phyloP scores from a whole-genome alignment of 176 grass and related monocot genomes.

The Eleusine coracana region DNA sequence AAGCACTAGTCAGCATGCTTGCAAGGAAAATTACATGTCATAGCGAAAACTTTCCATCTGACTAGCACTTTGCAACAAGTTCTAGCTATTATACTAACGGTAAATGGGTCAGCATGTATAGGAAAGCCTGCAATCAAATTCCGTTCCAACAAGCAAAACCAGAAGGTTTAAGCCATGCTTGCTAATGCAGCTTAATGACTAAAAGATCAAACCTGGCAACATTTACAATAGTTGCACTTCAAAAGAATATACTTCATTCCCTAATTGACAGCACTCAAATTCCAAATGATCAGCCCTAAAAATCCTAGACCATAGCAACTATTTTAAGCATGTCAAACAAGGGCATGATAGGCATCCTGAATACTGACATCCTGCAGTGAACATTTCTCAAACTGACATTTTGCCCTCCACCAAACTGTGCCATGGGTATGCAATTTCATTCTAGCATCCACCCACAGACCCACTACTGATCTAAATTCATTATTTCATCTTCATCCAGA shows the following conservation, averaged over 20 bases:
- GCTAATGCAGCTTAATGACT: neutral
- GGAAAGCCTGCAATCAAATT: neutral
- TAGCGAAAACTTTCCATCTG: neutral
- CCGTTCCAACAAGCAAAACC: neutral
- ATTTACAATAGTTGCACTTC: neutral
- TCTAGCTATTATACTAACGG: neutral
- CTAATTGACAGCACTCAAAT: neutral
- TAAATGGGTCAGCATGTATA: neutral
- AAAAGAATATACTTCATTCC: slow-evolving; percentile 7
- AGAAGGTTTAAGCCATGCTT: neutral
- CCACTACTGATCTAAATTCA: neutral
- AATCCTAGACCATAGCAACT: slow-evolving; percentile 10
- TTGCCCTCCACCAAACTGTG: neutral
- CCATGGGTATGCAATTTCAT: slow-evolving; percentile 16
- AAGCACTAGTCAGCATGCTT: neutral
- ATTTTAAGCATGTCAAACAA: neutral
- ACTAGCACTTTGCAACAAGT: neutral
- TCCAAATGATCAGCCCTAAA: neutral
- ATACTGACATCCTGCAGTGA: neutral
- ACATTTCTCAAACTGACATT: neutral
- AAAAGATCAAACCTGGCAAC: neutral
- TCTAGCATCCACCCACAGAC: neutral
- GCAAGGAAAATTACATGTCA: neutral
- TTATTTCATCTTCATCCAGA: neutral
- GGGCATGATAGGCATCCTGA: neutral